A percentile compares a stretch with the other conserved stretches of the same genome.
Conservation (phyloP, 129 eudicot species). For the Chrysanthemum seticuspe region DNA sequence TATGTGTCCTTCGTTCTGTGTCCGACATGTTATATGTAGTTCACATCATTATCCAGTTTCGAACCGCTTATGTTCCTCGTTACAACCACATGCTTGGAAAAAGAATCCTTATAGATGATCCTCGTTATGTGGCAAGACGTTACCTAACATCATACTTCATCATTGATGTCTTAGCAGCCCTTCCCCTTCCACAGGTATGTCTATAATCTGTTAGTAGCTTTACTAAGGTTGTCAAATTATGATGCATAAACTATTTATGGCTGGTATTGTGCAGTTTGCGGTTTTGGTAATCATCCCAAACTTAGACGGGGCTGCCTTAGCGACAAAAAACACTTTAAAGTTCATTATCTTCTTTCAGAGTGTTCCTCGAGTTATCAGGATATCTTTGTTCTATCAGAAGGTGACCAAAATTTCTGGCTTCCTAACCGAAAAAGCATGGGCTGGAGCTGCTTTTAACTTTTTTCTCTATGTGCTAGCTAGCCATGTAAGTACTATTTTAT, state of each 20-base stretch:
- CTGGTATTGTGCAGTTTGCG: conserved; percentile 27
- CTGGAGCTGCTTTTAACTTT: conserved; percentile 74
- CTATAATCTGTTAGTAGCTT: too few relatives aligned
- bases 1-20: conserved; percentile 32
- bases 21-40: conserved; percentile 23
- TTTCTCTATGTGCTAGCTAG: conserved; percentile 79
- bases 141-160: conserved; percentile 34
- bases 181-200: conserved; percentile 46
- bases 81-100: background rate
- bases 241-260: too few relatives aligned
- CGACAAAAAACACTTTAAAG: conserved; percentile 33
- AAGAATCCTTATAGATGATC: conserved; percentile 8
- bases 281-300: conserved; percentile 37
- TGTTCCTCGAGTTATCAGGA: conserved; percentile 36
- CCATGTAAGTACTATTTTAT: conserved; percentile 35
- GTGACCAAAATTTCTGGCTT: conserved; percentile 56
- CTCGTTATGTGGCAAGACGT: conserved; percentile 32
- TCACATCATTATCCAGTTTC: conserved; percentile 32
- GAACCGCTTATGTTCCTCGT: conserved; percentile 9
- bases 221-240: too few relatives aligned
- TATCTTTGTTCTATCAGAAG: conserved; percentile 31
- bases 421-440: conserved; percentile 73
- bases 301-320: conserved; percentile 11
- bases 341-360: conserved; percentile 35
- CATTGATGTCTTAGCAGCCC: conserved; percentile 36